phyloP scores from a whole-genome alignment of 75 land plant genomes.

The Selaginella tamariscina region DNA sequence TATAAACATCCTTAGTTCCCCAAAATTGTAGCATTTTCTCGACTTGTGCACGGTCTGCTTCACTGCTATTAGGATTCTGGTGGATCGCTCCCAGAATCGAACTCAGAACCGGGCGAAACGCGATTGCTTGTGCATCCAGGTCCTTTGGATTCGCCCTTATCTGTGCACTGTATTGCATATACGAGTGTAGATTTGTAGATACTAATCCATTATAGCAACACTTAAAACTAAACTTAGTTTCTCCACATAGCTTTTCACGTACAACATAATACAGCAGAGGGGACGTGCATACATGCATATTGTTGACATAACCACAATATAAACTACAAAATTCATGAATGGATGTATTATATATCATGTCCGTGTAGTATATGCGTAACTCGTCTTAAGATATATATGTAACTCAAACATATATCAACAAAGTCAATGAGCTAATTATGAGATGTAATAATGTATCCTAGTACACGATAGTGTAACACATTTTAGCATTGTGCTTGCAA shows the following conservation, averaged over 20 bases:
- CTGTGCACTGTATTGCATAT: slow-evolving; percentile 44
- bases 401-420: too few relatives aligned
- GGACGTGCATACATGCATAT: neutral
- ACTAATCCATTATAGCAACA: neutral
- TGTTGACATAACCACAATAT: too few relatives aligned
- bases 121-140: slow-evolving; percentile 84
- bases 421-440: too few relatives aligned
- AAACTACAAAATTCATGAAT: too few relatives aligned
- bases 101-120: slow-evolving; percentile 81
- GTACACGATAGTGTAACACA: too few relatives aligned
- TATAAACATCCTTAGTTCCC: slow-evolving; percentile 91
- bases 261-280: neutral
- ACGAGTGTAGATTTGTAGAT: slow-evolving; percentile 14
- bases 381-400: too few relatives aligned
- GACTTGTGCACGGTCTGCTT: slow-evolving; percentile 64
- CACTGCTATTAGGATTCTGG: slow-evolving; percentile 68
- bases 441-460: too few relatives aligned
- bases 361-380: too few relatives aligned
- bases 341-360: too few relatives aligned
- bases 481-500: too few relatives aligned
- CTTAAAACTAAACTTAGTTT: neutral
- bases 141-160: slow-evolving; percentile 53
- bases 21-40: slow-evolving; percentile 89
- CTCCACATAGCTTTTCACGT: slow-evolving; percentile 2
- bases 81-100: slow-evolving; percentile 84